Evolutionary conservation across 129 eudicot genomes (phyloP), one percentile per base, ranked within the genome.

Genomic region (Silybum marianum): DNA sequence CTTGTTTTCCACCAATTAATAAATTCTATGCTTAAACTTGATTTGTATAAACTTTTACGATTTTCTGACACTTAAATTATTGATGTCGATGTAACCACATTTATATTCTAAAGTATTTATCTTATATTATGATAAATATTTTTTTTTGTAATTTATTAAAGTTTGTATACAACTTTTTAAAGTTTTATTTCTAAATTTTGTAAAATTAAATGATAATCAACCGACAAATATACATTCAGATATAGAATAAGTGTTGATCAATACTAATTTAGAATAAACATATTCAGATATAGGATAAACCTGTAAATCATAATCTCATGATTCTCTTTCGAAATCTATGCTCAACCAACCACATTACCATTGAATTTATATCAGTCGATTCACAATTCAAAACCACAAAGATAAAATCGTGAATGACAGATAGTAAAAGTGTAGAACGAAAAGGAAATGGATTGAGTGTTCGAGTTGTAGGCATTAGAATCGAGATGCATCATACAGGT

Each of bases 1-100:
- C 54, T 70, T 79, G 70, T 30, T 79, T 79, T 79, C 83, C 76
- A 79, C 77, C 77, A 32, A 62, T 79, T 70, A 12, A 32, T 70
- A 21, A 70, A 70, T 70, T 70, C 24, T 32, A 32, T 32, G 74
- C 23, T 70, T 70, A 70, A 69, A 69, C 8, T 69, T 28, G 13
- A 14, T 21, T 13, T 2, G 23, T 58, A 54, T n/a, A 18, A 18
- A 54, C 5, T 54, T 54, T 16, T 51, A 51, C 19, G 62, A 54
- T 54, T 54, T 18, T 16, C 21, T 54, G 22, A 16, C 63, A 54
- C 63, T 54, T 16, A 16, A 51, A 51, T 13, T 51, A 14, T 13
- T 3, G 7, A 16, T 16, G 21, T 3, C 7, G 16, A 51, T 6
- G 5, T 32, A 32, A 32, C 36, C 3, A 32, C 36, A 32, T 32